A percentile compares a stretch with the other conserved stretches of the same genome.
Evolutionary conservation across 2,329 filamentous ascomycete genomes (phyloP).

Genomic region (Pseudocercospora macadamiae): DNA sequence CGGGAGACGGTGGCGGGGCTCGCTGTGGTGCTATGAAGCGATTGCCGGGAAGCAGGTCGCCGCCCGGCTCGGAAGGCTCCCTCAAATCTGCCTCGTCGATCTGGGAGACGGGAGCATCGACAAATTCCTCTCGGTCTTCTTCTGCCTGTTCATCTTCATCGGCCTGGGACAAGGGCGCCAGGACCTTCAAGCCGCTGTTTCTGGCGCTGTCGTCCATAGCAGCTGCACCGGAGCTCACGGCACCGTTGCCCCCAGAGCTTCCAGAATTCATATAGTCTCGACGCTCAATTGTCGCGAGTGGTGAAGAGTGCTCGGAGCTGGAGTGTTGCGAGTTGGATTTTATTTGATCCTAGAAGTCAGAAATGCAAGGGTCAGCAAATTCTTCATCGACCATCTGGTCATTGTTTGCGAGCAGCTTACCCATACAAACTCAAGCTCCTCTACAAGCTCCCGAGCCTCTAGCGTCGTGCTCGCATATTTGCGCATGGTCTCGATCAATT

Average conservation of each 20-base stretch:
- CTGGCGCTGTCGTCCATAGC: slow-evolving; percentile 29
- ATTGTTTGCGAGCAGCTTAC: neutral
- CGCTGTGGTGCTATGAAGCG: slow-evolving; percentile 20
- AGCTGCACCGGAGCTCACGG: slow-evolving; percentile 32
- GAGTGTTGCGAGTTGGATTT: slow-evolving; percentile 64
- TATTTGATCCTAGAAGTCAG: slow-evolving; percentile 69
- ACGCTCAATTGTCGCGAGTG: slow-evolving; percentile 37
- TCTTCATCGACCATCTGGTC: neutral
- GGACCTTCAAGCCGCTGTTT: slow-evolving; percentile 53
- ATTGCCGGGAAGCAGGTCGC: slow-evolving; percentile 13
- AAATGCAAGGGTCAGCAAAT: neutral
- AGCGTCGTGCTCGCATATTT: slow-evolving; percentile 83
- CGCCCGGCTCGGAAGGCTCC: slow-evolving; percentile 22
- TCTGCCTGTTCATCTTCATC: slow-evolving; percentile 44
- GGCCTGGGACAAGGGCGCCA: slow-evolving; percentile 82
- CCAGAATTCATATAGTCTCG: slow-evolving; percentile 37
- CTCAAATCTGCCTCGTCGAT: slow-evolving; percentile 41
- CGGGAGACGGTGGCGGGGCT: slow-evolving; percentile 18
- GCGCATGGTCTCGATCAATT: slow-evolving; percentile 95
- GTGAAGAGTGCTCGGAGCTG: slow-evolving; percentile 35
- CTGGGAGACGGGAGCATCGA: slow-evolving; percentile 53
- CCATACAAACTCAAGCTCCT: slow-evolving; percentile 98
- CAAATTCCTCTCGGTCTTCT: slow-evolving; percentile 49
- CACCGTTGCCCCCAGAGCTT: slow-evolving; percentile 30
- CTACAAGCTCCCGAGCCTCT: slow-evolving; percentile 83